phyloP scores from a whole-genome alignment of 768 basidiomycete genomes.

The Psilocybe cubensis region DNA sequence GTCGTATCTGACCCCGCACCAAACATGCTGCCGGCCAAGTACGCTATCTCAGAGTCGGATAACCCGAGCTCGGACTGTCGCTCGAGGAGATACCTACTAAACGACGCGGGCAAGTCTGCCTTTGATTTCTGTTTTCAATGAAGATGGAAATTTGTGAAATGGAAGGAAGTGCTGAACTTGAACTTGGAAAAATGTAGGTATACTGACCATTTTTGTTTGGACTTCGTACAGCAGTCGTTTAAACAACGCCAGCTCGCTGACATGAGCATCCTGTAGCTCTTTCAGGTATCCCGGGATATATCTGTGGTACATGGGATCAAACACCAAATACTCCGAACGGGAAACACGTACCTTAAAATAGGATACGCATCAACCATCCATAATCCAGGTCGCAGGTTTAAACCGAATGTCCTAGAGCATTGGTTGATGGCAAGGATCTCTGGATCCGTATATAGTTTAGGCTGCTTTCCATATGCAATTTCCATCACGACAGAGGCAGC shows the following conservation, averaged over 20 bases:
- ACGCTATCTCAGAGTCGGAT: conserved; percentile 59
- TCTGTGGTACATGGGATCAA: conserved; percentile 19
- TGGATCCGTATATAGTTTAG: conserved; percentile 46
- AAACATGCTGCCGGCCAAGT: conserved; percentile 66
- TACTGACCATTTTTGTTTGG: conserved; percentile 49
- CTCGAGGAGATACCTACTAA: conserved; percentile 61
- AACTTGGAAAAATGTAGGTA: no score
- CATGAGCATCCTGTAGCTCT: conserved; percentile 57
- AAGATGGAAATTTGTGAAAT: neutral
- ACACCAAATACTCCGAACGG: no score
- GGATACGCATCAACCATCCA: conserved; percentile 56
- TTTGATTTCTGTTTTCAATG: conserved; percentile 27
- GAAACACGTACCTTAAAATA: conserved; percentile 34
- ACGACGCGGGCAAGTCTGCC: conserved; percentile 46
- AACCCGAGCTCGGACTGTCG: conserved; percentile 56
- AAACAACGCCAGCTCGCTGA: conserved; percentile 59
- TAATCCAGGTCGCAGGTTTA: conserved; percentile 44
- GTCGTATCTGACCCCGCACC: conserved; percentile 73
- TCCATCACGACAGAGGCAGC: conserved; percentile 54
- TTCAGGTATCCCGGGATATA: conserved; percentile 65
- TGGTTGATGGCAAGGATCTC: conserved; percentile 48
- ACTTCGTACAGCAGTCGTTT: conserved; percentile 53
- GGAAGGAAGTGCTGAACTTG: conserved; percentile 1
- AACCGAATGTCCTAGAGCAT: conserved; percentile 48
- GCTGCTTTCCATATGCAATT: conserved; percentile 49